These are phyloP conservation scores for Sphaerostilbella broomeana DNA, from an alignment of 2,329 filamentous ascomycete species.

Conservation along the genomic window DNA sequence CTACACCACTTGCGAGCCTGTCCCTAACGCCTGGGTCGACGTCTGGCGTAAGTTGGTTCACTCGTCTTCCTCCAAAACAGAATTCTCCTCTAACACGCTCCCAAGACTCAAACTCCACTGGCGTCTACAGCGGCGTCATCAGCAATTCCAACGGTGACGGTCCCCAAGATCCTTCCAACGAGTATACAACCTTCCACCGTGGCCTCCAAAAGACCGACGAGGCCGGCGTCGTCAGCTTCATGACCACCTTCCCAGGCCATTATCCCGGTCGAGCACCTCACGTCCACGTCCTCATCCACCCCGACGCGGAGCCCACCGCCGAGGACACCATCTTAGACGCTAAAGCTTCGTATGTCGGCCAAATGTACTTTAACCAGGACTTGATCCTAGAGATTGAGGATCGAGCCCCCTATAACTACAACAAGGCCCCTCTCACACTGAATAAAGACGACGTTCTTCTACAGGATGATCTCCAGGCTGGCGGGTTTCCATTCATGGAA, in stretches of 20 bases:
- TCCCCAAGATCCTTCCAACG: slow-evolving; percentile 16
- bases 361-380: slow-evolving; percentile 5
- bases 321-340: neutral
- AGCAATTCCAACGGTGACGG: slow-evolving; percentile 29
- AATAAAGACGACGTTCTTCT: neutral
- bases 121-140: slow-evolving; percentile 38
- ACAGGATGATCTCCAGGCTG: neutral
- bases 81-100: neutral
- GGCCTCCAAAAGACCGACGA: slow-evolving; percentile 33
- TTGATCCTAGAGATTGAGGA: neutral
- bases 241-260: slow-evolving; percentile 38
- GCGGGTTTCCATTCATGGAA: neutral
- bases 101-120: slow-evolving; percentile 36
- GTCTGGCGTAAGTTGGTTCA: slow-evolving; percentile 29
- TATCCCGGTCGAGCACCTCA: slow-evolving; percentile 36
- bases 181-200: slow-evolving; percentile 33
- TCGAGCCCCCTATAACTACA: neutral
- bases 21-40: slow-evolving; percentile 34
- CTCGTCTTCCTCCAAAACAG: neutral
- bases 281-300: slow-evolving; percentile 31
- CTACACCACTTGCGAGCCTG: slow-evolving; percentile 37
- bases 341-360: neutral
- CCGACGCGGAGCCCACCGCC: neutral
- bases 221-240: slow-evolving; percentile 36
- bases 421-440: neutral